Evolutionary conservation across 371 early-diverging fungal species (phyloP).

Genomic region (Mortierella sp.): DNA sequence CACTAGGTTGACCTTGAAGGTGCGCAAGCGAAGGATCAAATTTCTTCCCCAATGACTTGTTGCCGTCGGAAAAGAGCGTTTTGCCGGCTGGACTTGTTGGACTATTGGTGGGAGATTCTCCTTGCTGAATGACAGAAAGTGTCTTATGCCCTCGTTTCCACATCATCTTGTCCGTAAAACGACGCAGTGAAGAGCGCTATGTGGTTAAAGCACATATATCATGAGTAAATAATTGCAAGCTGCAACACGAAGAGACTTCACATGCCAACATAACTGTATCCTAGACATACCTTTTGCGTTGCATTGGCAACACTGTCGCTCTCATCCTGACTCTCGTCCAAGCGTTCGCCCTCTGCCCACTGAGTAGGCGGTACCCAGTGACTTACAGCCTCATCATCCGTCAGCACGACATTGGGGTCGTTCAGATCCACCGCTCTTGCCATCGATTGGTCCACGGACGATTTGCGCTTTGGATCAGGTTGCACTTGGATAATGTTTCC

Average conservation of each 20-base stretch:
- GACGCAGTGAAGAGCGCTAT: constrained; percentile 52
- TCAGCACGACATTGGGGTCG: neutral
- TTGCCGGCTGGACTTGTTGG: constrained; percentile 11
- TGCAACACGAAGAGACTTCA: neutral
- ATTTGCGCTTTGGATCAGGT: neutral
- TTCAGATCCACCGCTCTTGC: neutral
- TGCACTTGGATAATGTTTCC: neutral
- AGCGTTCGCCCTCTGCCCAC: constrained; percentile 51
- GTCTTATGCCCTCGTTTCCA: constrained; percentile 48
- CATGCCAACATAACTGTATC: neutral
- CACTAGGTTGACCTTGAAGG: constrained; percentile 20
- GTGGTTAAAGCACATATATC: neutral
- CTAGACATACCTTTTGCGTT: constrained; percentile 25
- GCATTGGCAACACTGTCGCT: constrained; percentile 30
- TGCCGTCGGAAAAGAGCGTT: constrained; percentile 2
- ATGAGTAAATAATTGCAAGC: neutral
- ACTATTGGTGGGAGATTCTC: constrained; percentile 12
- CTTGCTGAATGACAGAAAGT: constrained; percentile 34
- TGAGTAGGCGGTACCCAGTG: constrained; percentile 18
- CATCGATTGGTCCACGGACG: constrained; percentile 20
- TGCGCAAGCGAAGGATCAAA: constrained; percentile 34
- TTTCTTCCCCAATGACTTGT: constrained; percentile 45
- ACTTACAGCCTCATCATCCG: constrained; percentile 39
- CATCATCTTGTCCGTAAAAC: constrained; percentile 45
- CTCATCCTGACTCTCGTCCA: constrained; percentile 56